A percentile compares a stretch with the other conserved stretches of the same genome.
Conservation (phyloP, 164 flowering plant species). For the Vitis labrusca region DNA sequence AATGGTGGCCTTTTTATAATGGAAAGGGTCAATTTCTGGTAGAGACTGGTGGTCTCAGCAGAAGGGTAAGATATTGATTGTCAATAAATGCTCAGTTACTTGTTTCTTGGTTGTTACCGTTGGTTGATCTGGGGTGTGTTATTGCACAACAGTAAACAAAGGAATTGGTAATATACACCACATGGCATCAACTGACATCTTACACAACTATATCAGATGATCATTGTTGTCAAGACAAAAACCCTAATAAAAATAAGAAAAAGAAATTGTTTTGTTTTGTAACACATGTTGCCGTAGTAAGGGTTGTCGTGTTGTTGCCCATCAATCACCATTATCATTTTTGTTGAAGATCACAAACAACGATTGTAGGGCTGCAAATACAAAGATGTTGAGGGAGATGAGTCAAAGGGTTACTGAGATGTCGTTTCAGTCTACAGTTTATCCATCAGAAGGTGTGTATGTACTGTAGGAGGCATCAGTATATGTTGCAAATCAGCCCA, state of each 20-base stretch:
- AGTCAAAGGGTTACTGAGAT: conserved; percentile 34
- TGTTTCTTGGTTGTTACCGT: conserved; percentile 1
- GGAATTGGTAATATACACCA: background rate
- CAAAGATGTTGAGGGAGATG: conserved; percentile 15
- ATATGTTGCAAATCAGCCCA: conserved; percentile 18
- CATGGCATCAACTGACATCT: background rate
- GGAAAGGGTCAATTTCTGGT: background rate
- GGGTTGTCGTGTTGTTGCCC: too few relatives aligned
- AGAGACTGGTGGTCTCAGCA: conserved; percentile 14
- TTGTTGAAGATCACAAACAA: too few relatives aligned
- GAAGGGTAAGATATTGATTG: conserved; percentile 20
- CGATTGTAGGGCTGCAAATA: background rate
- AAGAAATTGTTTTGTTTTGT: too few relatives aligned
- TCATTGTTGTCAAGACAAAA: background rate
- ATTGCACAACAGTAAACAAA: conserved; percentile 2
- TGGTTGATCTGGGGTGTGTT: background rate
- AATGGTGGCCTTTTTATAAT: background rate
- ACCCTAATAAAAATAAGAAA: background rate
- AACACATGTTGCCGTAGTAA: too few relatives aligned
- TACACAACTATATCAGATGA: background rate
- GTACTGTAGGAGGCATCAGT: conserved; percentile 27
- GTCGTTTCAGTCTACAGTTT: conserved; percentile 38
- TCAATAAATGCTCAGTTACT: conserved; percentile 16
- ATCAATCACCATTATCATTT: too few relatives aligned
- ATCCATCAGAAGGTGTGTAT: conserved; percentile 24